phyloP scores from a whole-genome alignment of 495 filamentous ascomycete species.

The Neurospora tetrasperma region DNA sequence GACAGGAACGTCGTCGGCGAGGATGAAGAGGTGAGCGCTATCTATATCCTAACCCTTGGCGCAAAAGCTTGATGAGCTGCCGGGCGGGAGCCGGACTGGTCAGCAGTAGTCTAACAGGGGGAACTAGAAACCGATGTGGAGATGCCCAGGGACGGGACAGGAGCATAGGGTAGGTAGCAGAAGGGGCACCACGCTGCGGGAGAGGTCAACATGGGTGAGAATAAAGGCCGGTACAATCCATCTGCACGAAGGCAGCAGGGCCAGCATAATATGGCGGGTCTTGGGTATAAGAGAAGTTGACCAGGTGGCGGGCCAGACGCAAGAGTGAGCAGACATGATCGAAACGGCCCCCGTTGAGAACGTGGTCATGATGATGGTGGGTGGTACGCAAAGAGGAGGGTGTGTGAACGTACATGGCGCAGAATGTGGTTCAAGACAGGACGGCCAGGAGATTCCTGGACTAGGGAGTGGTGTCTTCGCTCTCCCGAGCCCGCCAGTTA shows the following conservation, averaged over 20 bases:
- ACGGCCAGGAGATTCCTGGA: not conserved
- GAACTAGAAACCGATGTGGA: slow-evolving; percentile 33
- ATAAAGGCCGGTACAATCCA: slow-evolving; percentile 23
- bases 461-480: slow-evolving; percentile 2
- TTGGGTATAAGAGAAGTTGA: slow-evolving; percentile 20
- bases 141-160: slow-evolving; percentile 30
- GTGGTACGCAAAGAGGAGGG: slow-evolving; percentile 16
- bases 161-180: slow-evolving; percentile 34
- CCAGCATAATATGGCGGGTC: slow-evolving; percentile 31
- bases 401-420: slow-evolving; percentile 20
- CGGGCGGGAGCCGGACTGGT: slow-evolving; percentile 20
- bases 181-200: slow-evolving; percentile 29
- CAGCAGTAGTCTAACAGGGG: slow-evolving; percentile 37
- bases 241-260: slow-evolving; percentile 27
- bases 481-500: slow-evolving; percentile 13
- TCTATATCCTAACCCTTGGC: slow-evolving; percentile 34
- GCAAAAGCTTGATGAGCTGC: slow-evolving; percentile 21
- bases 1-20: slow-evolving; percentile 29
- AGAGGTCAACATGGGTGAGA: slow-evolving; percentile 34
- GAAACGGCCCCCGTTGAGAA: slow-evolving; percentile 23
- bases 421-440: slow-evolving; percentile 11
- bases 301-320: slow-evolving; percentile 16
- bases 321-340: slow-evolving; percentile 18
- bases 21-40: slow-evolving; percentile 24
- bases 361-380: slow-evolving; percentile 10